Base-by-base conservation (phyloP, 2,329 filamentous ascomycete genomes). In the Aureobasidium melanogenum region DNA sequence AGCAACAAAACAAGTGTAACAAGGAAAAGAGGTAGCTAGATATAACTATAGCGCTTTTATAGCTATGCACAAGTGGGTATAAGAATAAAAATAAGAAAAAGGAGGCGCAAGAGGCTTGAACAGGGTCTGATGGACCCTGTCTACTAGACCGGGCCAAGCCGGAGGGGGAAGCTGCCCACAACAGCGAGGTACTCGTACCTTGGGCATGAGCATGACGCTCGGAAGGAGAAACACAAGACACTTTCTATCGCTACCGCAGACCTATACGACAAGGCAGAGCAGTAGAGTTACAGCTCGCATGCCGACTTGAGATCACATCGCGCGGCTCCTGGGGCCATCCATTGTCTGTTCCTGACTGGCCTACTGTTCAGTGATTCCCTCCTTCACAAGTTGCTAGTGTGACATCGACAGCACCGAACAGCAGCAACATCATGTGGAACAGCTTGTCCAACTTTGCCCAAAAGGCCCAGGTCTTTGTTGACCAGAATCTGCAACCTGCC, bases 381-480 rank as follows among this genome's bases (percentile, higher is more conserved):
- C 46, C 3, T 14, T n/a, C 46, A 32, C 46, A 26, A 12, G 3
- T 48, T 28, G 24, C 15, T 36, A 36, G 32, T 36, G 32, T 36
- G 32, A 36, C 32, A 36, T 36, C 32, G 32, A 36, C 32, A 14
- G 32, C 32, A 26, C 15, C 3, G 5, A 30, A 5, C 17, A 36
- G 15, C 50, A 54, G 9, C 19, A 34, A 9, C 38, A 57, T 32
- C 67, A 85, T 85, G 83, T 84, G 85, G 72, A 81, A 82, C 74
- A 81, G 82, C 74, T 79, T 88, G 74, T 82, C 88, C 69, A 93
- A 84, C 76, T 87, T 97, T 75, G 91, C 97, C 70, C 91, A 96
- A 76, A 96, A 93, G 83, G 92, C 92, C 67, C 91, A 96, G 81
- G 90, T 92, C 77, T 82, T 96, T 76, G 95, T 97, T 77, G 93